phyloP scores from a whole-genome alignment of 2,329 filamentous ascomycete genomes.

The Calonectria pauciramosa region DNA sequence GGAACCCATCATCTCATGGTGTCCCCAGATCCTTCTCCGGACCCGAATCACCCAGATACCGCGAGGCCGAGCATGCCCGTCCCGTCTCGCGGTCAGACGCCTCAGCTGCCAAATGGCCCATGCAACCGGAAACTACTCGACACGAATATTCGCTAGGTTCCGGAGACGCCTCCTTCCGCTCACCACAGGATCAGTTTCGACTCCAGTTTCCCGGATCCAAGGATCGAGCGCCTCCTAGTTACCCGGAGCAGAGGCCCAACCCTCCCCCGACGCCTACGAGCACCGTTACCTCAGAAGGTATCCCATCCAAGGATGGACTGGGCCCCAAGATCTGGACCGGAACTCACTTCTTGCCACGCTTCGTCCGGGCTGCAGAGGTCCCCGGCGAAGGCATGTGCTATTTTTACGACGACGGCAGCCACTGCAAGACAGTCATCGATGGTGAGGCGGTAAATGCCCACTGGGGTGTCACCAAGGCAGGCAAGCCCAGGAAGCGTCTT shows the following conservation, averaged over 20 bases:
- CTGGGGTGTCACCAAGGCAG: conserved; percentile 95
- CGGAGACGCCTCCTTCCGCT: conserved; percentile 53
- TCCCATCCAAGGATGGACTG: conserved; percentile 69
- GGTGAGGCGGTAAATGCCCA: conserved; percentile 90
- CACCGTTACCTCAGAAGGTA: conserved; percentile 55
- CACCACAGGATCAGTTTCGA: conserved; percentile 52
- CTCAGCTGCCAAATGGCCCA: conserved; percentile 55
- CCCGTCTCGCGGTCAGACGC: conserved; percentile 54
- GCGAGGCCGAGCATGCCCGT: conserved; percentile 54
- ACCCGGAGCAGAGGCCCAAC: conserved; percentile 45
- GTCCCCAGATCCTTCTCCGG: conserved; percentile 55
- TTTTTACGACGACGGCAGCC: conserved; percentile 87
- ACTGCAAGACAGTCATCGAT: conserved; percentile 87
- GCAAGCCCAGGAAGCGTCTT: conserved; percentile 90
- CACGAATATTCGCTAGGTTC: conserved; percentile 63
- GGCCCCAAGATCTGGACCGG: conserved; percentile 80
- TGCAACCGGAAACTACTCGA: conserved; percentile 56
- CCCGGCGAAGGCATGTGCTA: conserved; percentile 86
- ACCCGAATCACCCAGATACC: conserved; percentile 60
- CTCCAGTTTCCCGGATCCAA: conserved; percentile 55
- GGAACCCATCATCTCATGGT: conserved; percentile 48
- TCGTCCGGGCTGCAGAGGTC: conserved; percentile 74
- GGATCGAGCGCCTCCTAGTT: conserved; percentile 46
- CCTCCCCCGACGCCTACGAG: conserved; percentile 47
- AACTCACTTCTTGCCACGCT: conserved; percentile 76